Percentiles rank a stretch among this genome's conserved stretches.
phyloP scores from a whole-genome alignment of 768 basidiomycete genomes.

The Tricholoma bakamatsutake region DNA sequence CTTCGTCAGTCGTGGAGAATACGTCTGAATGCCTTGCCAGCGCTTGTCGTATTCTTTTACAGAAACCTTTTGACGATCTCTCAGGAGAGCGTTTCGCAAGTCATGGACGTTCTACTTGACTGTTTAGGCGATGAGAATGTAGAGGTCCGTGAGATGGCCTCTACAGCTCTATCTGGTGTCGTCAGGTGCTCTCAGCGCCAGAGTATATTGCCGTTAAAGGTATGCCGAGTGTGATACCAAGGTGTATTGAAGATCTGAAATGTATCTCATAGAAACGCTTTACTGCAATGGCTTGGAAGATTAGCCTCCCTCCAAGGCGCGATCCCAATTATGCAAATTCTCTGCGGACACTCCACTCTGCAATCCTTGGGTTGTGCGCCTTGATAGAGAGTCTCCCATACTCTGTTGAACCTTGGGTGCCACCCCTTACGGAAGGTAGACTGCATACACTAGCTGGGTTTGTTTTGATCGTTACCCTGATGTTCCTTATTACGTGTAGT shows the following conservation, averaged over 20 bases:
- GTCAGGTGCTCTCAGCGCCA: conserved; percentile 88
- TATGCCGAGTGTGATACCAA: conserved; percentile 23
- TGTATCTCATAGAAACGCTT: conserved; percentile 65
- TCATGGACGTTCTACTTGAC: conserved; percentile 79
- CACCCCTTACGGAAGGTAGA: conserved; percentile 70
- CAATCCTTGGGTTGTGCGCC: conserved; percentile 85
- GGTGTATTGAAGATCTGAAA: conserved; percentile 4
- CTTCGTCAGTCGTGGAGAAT: conserved; percentile 78
- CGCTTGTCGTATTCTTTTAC: conserved; percentile 87
- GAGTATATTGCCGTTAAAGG: conserved; percentile 80
- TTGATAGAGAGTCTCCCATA: conserved; percentile 92
- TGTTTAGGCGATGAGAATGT: conserved; percentile 88
- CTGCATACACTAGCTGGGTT: conserved; percentile 1
- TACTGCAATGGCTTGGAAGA: conserved; percentile 51
- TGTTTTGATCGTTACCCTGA: conserved; percentile 4
- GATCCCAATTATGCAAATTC: conserved; percentile 70
- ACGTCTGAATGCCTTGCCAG: conserved; percentile 81
- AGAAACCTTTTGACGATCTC: conserved; percentile 79
- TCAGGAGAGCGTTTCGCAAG: conserved; percentile 54
- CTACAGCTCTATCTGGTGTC: conserved; percentile 79
- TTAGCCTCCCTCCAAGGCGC: conserved; percentile 60
- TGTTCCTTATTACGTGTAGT: conserved; percentile 34
- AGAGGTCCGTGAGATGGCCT: conserved; percentile 90
- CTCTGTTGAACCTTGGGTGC: conserved; percentile 91
- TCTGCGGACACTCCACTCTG: conserved; percentile 74